Evolutionary conservation across 2,329 filamentous ascomycete species (phyloP).

Genomic region (Didymosphaeria variabile): DNA sequence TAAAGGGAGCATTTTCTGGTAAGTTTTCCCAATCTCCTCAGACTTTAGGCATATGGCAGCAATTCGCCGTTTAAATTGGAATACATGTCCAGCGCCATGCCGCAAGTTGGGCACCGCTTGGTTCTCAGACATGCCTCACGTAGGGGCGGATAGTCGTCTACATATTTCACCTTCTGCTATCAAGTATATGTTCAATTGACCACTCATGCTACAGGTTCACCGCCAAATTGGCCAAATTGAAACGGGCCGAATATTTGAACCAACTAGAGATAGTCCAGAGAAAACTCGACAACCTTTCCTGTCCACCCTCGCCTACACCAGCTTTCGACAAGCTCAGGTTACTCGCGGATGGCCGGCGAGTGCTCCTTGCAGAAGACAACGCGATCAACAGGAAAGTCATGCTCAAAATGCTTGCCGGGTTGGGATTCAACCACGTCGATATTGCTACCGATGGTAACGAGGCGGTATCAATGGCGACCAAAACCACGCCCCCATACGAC

Average conservation of each 20-base stretch:
- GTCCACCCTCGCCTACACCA: slow-evolving; percentile 18
- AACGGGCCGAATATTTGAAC: slow-evolving; percentile 37
- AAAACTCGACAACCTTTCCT: slow-evolving; percentile 20
- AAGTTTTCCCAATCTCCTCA: slow-evolving; percentile 48
- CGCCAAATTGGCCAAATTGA: slow-evolving; percentile 46
- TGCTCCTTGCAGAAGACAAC: slow-evolving; percentile 60
- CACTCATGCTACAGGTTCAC: slow-evolving; percentile 59
- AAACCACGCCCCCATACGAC: slow-evolving; percentile 32
- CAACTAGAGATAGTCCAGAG: slow-evolving; percentile 25
- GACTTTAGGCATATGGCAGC: slow-evolving; percentile 45
- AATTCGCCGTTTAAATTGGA: background rate
- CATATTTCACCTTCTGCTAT: background rate
- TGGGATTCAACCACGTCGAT: slow-evolving; percentile 45
- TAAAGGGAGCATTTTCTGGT: slow-evolving; percentile 54
- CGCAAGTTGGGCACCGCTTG: background rate
- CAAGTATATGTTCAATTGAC: background rate
- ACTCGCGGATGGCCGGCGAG: slow-evolving; percentile 32
- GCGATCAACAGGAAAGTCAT: slow-evolving; percentile 59
- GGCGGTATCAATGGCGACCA: slow-evolving; percentile 46
- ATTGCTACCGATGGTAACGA: slow-evolving; percentile 54
- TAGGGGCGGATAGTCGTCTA: background rate
- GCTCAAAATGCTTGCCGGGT: slow-evolving; percentile 55
- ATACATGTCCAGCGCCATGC: background rate
- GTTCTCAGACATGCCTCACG: background rate
- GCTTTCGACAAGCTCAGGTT: slow-evolving; percentile 33